A percentile compares a stretch with the other conserved stretches of the same genome.
Evolutionary conservation across 345 rosid species (phyloP).

Genomic region (Gossypium stocksii): DNA sequence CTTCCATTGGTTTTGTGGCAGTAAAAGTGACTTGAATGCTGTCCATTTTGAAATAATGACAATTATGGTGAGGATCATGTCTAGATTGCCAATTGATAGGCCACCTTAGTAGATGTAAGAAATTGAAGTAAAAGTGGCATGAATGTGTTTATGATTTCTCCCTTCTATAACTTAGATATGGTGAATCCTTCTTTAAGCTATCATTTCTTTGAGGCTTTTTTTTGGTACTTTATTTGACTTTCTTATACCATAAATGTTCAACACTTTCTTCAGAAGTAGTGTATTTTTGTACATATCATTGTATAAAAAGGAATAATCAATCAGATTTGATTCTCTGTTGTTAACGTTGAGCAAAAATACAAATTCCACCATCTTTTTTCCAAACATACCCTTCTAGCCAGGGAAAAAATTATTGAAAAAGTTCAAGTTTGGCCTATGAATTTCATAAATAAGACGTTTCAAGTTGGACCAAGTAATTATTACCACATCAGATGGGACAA

Average conservation of each 20-base stretch:
- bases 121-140: conserved; percentile 1
- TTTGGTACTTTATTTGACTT: not conserved
- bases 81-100: not conserved
- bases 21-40: conserved; percentile 69
- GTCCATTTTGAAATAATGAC: conserved; percentile 79
- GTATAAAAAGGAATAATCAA: not conserved
- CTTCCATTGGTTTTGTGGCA: conserved; percentile 80
- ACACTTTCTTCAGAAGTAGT: not conserved
- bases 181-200: not conserved
- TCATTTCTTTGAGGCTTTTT: not conserved
- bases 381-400: not conserved
- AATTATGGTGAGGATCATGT: conserved; percentile 59
- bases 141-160: not conserved
- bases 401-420: not conserved
- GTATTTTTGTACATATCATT: not conserved
- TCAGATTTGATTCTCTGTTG: not conserved
- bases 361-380: not conserved
- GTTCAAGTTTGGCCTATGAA: not conserved
- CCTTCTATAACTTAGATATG: not conserved
- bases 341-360: not conserved
- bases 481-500: not conserved
- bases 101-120: conserved; percentile 7
- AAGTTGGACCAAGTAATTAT: not conserved
- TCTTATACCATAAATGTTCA: not conserved
- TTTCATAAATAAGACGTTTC: not conserved